Evolutionary conservation across 2,329 filamentous ascomycete species (phyloP).

Genomic region (Alternaria hordeiaustralica): DNA sequence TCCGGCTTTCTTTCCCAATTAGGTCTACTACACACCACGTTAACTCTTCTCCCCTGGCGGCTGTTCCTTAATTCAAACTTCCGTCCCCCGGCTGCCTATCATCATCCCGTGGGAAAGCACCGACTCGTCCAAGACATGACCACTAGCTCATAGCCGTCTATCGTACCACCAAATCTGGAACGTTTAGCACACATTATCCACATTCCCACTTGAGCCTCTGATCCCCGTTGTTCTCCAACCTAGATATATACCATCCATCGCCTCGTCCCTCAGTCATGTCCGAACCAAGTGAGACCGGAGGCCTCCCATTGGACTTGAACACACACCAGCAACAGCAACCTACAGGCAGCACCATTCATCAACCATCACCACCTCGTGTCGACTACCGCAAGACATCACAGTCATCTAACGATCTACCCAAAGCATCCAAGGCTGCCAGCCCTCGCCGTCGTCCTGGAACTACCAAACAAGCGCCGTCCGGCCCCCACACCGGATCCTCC

Average conservation of each 20-base stretch:
- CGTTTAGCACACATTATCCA: slow-evolving; percentile 33
- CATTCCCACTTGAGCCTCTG: slow-evolving; percentile 41
- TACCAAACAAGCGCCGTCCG: slow-evolving; percentile 28
- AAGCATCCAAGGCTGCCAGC: slow-evolving; percentile 26
- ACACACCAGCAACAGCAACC: slow-evolving; percentile 29
- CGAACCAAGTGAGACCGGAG: slow-evolving; percentile 40
- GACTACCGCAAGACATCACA: slow-evolving; percentile 32
- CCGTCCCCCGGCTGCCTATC: slow-evolving; percentile 38
- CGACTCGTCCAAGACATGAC: slow-evolving; percentile 38
- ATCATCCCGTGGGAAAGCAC: slow-evolving; percentile 34
- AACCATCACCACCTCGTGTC: slow-evolving; percentile 20
- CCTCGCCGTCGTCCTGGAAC: slow-evolving; percentile 38
- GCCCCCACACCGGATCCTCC: slow-evolving; percentile 37
- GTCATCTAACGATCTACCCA: slow-evolving; percentile 35
- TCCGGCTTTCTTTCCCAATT: slow-evolving; percentile 37
- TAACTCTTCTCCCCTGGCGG: slow-evolving; percentile 32
- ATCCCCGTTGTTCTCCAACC: slow-evolving; percentile 32
- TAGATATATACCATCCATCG: slow-evolving; percentile 42
- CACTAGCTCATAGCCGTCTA: slow-evolving; percentile 41
- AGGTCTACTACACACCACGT: slow-evolving; percentile 33
- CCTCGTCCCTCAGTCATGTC: slow-evolving; percentile 41
- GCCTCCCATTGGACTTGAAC: slow-evolving; percentile 38
- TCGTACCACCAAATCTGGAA: slow-evolving; percentile 43
- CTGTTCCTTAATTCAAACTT: slow-evolving; percentile 39
- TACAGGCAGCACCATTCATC: slow-evolving; percentile 25